phyloP scores from a whole-genome alignment of 495 filamentous ascomycete genomes.

The Penicillium samsonianum region DNA sequence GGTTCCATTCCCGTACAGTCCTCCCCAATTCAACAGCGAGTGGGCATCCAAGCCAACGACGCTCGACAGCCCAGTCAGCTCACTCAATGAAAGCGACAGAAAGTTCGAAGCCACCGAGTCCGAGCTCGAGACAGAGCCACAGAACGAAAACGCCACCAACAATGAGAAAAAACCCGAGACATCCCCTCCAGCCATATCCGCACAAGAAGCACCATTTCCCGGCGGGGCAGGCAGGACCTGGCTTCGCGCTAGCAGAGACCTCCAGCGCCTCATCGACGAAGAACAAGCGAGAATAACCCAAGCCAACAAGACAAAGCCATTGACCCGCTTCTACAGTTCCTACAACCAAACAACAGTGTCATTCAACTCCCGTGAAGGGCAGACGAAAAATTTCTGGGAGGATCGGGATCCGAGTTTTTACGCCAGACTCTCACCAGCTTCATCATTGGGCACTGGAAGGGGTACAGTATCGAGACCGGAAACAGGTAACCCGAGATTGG shows the following conservation, averaged over 20 bases:
- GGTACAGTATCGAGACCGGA: neutral
- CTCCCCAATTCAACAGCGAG: constrained; percentile 15
- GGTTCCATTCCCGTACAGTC: constrained; percentile 26
- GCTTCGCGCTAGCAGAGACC: constrained; percentile 19
- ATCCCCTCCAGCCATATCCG: constrained; percentile 1
- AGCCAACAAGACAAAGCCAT: neutral
- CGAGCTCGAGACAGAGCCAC: neutral
- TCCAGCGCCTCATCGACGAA: constrained; percentile 5
- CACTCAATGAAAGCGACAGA: neutral
- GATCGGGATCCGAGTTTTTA: neutral
- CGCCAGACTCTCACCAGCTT: neutral
- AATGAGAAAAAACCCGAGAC: neutral
- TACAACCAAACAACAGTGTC: neutral
- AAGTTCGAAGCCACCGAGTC: neutral
- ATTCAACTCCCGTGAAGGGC: neutral
- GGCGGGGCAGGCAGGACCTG: constrained; percentile 20
- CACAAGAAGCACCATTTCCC: constrained; percentile 7
- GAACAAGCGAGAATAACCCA: constrained; percentile 1
- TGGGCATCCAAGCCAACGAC: constrained; percentile 6
- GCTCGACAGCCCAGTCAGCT: constrained; percentile 2
- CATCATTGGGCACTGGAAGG: neutral
- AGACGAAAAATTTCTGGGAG: constrained; percentile 1
- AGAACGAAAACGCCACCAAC: neutral
- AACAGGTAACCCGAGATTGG: neutral
- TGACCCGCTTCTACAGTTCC: constrained; percentile 7